Base-by-base conservation (phyloP, 805 yeast genomes). In the Suhomyces kilbournensis region DNA sequence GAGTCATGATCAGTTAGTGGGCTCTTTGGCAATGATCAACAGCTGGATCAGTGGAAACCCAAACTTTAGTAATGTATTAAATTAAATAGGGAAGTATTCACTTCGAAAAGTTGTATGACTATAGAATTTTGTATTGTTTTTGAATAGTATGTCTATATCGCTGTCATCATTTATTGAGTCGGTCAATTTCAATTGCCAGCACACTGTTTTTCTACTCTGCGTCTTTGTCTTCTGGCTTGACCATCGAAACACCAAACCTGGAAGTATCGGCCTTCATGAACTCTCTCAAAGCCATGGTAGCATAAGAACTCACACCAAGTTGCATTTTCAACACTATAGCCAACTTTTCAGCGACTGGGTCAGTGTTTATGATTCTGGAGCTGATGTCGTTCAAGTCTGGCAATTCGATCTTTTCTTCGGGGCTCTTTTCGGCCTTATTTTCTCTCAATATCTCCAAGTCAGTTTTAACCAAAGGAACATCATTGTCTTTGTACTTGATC, bases 281-380 rank as follows among this genome's bases (percentile, higher is more conserved):
- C 67, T 94, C 98, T 65, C 99, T 81, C 48, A 94, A 71, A 1
- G 97, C 96, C 99, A 94, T 96, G 0, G 99, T 94, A 1, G 99
- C 99, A 68, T 94, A 94, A 6, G 96, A 85, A 34, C 97, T 87
- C 2, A 88, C 84, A 4, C 91, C 93, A 53, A 94, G 75, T 62
- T 84, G 86, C 78, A 94, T 77, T 59, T 80, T 84, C 53, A 96
- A 67, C 4, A 94, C 77, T 12, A 92, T 82, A 0, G 97, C 97
- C 0, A 77, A 73, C 53, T 80, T 82, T 15, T 55, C 58, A 8
- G 58, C 62, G 14, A n/a, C 48, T n/a, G 20, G 28, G 10, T 38
- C 23, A 12, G 48, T n/a, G n/a, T 46, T 46, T 15, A 46, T 46
- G 22, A 46, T n/a, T 34, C 48, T 32, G 28, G 45, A 42, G 12